These are phyloP conservation scores for Calonectria honghensis DNA, from an alignment of 2,329 filamentous ascomycete genomes.

Conservation along the genomic window DNA sequence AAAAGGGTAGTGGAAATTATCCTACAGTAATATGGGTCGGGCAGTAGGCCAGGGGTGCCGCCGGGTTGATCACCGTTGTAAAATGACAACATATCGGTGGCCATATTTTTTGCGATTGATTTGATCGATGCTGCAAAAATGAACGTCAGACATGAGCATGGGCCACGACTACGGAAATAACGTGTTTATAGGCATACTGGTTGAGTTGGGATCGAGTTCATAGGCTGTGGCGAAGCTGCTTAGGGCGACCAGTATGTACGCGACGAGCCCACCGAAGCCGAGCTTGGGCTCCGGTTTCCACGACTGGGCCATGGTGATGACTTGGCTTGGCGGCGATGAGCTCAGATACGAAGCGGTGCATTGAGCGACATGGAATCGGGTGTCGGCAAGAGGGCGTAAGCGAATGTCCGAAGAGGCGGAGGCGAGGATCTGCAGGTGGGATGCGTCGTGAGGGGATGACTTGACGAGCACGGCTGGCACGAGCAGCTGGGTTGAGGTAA, in stretches of 20 bases:
- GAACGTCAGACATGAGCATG: constrained; percentile 29
- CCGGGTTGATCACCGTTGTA: constrained; percentile 70
- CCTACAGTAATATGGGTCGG: constrained; percentile 74
- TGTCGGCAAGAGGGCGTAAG: constrained; percentile 36
- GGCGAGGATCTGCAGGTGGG: constrained; percentile 25
- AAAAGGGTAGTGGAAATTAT: constrained; percentile 29
- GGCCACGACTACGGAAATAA: background rate
- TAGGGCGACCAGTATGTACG: constrained; percentile 52
- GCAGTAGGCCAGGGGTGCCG: constrained; percentile 70
- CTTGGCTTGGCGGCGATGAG: constrained; percentile 44
- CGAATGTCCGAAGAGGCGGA: constrained; percentile 29
- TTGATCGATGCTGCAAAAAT: constrained; percentile 68
- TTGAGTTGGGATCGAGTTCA: constrained; percentile 61
- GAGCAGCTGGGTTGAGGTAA: background rate
- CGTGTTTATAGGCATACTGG: constrained; percentile 53
- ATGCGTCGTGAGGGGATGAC: constrained; percentile 22
- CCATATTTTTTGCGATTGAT: constrained; percentile 69
- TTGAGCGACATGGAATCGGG: constrained; percentile 48
- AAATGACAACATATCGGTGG: constrained; percentile 68
- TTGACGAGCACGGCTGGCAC: constrained; percentile 10
- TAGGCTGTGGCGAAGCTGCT: constrained; percentile 58
- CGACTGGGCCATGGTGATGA: constrained; percentile 48
- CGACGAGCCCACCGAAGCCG: constrained; percentile 47
- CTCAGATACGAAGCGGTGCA: constrained; percentile 45
- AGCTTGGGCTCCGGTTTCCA: constrained; percentile 39